Conservation (phyloP, 805 yeast genomes). For the Maudiozyma turicensis region DNA sequence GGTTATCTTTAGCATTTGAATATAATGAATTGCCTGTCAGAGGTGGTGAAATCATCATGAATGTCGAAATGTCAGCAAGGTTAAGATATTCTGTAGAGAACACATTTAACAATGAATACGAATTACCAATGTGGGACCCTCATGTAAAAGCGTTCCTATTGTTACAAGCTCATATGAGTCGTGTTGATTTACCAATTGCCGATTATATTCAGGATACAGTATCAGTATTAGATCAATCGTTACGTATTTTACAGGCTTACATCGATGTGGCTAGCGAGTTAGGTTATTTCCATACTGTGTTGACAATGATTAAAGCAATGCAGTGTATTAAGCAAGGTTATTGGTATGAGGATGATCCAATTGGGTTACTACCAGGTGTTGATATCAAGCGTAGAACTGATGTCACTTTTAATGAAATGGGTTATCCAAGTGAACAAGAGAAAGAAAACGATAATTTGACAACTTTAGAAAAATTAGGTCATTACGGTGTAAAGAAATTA, state of each 20-base stretch:
- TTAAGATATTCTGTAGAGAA: constrained; percentile 55
- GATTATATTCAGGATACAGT: constrained; percentile 92
- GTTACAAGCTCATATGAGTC: constrained; percentile 73
- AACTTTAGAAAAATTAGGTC: constrained; percentile 36
- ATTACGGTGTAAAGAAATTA: constrained; percentile 29
- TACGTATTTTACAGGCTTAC: constrained; percentile 88
- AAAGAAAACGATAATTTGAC: constrained; percentile 9
- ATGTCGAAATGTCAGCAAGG: constrained; percentile 70
- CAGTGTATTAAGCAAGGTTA: constrained; percentile 80
- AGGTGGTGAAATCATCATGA: constrained; percentile 84
- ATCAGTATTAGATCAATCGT: constrained; percentile 84
- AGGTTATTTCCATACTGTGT: constrained; percentile 57
- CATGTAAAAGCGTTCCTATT: constrained; percentile 68
- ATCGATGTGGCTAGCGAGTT: constrained; percentile 83
- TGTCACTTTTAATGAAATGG: constrained; percentile 14
- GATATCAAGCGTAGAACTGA: constrained; percentile 26
- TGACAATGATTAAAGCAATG: constrained; percentile 59
- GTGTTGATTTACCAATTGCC: constrained; percentile 82
- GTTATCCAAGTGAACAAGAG: constrained; percentile 6
- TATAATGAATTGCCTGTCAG: constrained; percentile 84
- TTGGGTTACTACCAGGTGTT: constrained; percentile 34
- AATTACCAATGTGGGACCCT: constrained; percentile 74
- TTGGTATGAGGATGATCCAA: constrained; percentile 76
- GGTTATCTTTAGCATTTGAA: constrained; percentile 52
- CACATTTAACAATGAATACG: constrained; percentile 49